Evolutionary conservation across 1,139 yeast genomes (phyloP).

Genomic region (Meyerozyma carpophila): DNA sequence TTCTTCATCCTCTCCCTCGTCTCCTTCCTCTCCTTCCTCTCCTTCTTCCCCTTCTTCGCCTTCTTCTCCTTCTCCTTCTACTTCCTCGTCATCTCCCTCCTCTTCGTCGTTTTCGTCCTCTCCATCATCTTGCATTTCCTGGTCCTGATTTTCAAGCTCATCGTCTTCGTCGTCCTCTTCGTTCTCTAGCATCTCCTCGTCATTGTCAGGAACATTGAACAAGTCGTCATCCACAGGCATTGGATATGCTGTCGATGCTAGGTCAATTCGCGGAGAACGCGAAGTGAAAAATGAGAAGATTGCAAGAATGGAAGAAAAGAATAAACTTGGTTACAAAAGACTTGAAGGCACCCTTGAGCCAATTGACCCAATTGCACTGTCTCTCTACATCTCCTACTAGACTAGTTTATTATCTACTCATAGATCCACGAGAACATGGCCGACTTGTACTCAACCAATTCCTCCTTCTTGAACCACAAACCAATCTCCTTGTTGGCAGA

Average conservation of each 20-base stretch:
- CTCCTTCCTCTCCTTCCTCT: slow-evolving; percentile 6
- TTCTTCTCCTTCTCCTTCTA: slow-evolving; percentile 3
- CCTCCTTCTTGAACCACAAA: slow-evolving; percentile 98
- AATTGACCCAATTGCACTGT: background rate
- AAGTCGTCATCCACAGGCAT: slow-evolving; percentile 20
- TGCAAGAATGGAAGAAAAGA: background rate
- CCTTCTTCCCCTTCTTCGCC: slow-evolving; percentile 1
- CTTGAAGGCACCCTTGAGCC: background rate
- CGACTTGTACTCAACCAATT: slow-evolving; percentile 88
- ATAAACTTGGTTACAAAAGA: background rate
- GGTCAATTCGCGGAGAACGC: background rate
- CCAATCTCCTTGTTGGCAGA: slow-evolving; percentile 92
- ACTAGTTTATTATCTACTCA: slow-evolving; percentile 51
- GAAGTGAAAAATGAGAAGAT: background rate
- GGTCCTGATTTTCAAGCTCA: slow-evolving; percentile 9
- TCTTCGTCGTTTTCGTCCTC: slow-evolving; percentile 7
- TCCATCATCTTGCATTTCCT: slow-evolving; percentile 10
- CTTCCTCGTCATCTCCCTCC: slow-evolving; percentile 12
- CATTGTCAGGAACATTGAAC: slow-evolving; percentile 21
- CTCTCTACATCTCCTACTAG: background rate
- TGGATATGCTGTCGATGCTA: background rate
- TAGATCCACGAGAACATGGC: slow-evolving; percentile 85
- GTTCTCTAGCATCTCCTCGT: slow-evolving; percentile 16
- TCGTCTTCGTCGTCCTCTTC: slow-evolving; percentile 10
- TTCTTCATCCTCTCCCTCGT: slow-evolving; percentile 18